phyloP scores from a whole-genome alignment of 139 green algal species.

The Chlamydomonas schloesseri region DNA sequence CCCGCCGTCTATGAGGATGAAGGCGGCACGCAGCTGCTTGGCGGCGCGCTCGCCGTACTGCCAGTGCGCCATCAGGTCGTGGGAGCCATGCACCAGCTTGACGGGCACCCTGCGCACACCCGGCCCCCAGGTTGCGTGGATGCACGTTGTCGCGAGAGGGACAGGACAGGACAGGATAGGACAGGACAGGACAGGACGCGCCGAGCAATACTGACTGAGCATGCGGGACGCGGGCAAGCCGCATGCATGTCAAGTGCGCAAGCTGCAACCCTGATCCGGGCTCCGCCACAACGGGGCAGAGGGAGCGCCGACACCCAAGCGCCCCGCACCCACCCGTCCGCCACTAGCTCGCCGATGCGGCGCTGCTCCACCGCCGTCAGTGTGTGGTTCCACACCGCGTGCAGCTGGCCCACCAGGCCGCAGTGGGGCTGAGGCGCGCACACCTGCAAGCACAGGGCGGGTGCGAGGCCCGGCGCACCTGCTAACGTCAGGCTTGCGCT shows the following conservation, averaged over 20 bases:
- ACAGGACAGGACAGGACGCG: too few relatives aligned
- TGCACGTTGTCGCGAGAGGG: too few relatives aligned
- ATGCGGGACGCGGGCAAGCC: too few relatives aligned
- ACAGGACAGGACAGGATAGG: too few relatives aligned
- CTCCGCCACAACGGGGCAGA: too few relatives aligned
- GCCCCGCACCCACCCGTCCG: background rate
- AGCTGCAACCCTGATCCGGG: too few relatives aligned
- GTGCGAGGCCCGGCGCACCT: too few relatives aligned
- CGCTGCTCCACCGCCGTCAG: conserved; percentile 15
- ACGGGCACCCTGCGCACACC: background rate
- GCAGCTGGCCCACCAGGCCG: conserved; percentile 64
- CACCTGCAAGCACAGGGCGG: too few relatives aligned
- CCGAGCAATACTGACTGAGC: too few relatives aligned
- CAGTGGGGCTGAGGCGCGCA: conserved; percentile 29
- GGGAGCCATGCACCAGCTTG: conserved; percentile 66
- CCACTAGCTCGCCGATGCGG: background rate
- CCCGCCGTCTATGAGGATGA: conserved; percentile 59
- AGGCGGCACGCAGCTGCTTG: conserved; percentile 20
- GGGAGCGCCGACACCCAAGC: background rate
- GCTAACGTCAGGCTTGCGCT: too few relatives aligned
- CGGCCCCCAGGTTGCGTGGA: too few relatives aligned
- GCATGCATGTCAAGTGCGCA: too few relatives aligned
- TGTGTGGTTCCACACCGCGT: conserved; percentile 64
- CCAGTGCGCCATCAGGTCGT: conserved; percentile 65
- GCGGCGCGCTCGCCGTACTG: conserved; percentile 60